Base-by-base conservation (phyloP, 2,329 filamentous ascomycete species). In the Colletotrichum sp. region DNA sequence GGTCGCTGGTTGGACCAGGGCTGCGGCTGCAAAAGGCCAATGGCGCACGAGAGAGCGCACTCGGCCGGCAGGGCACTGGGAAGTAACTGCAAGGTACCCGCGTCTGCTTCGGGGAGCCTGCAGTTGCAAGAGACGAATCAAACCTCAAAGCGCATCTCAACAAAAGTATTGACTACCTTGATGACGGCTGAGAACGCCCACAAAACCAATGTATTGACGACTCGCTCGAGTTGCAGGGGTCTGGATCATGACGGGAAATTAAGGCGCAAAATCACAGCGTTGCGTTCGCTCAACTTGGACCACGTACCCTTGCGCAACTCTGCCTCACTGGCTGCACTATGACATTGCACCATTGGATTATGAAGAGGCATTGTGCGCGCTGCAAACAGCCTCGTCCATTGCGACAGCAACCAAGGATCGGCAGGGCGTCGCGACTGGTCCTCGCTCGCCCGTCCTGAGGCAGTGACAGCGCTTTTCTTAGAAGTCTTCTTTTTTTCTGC, bases 181-280 rank as follows among this genome's bases (percentile, higher is more conserved):
- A 6, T 28, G 6, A 3, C 8, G 4, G 1, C 16, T 4, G 32
- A 3, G 5, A 36, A 18, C 10, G 2, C 16, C 68, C 7, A 4
- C 48, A 8, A 7, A 10, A 2, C 5, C 7, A 1, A 18, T 16
- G 59, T 75, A 71, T 36, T 13, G 2, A 30, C 6, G 2, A 69
- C 71, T 24, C 36, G 7, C 7, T 6, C n/a, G 16, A 14, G 4
- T n/a, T 16, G n/a, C 74, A 69, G 66, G 71, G 72, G 36, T 66
- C 55, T 71, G 36, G 66, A 66, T 71, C 60, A 63, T 34, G n/a
- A 14, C 43, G 74, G 74, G 74, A 76, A 76, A 76, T 76, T 76
- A 76, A 75, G 74, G 74, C 74, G 74, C 71, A 74, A 75, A 75
- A 70, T 73, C 67, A 74, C 71, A 76, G 74, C 69, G 60, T 64